A percentile compares a stretch with the other conserved stretches of the same genome.
These are phyloP conservation scores for Blastocystis hominis DNA, from an alignment of 352 stramenopile genomes.

Conservation along the genomic window DNA sequence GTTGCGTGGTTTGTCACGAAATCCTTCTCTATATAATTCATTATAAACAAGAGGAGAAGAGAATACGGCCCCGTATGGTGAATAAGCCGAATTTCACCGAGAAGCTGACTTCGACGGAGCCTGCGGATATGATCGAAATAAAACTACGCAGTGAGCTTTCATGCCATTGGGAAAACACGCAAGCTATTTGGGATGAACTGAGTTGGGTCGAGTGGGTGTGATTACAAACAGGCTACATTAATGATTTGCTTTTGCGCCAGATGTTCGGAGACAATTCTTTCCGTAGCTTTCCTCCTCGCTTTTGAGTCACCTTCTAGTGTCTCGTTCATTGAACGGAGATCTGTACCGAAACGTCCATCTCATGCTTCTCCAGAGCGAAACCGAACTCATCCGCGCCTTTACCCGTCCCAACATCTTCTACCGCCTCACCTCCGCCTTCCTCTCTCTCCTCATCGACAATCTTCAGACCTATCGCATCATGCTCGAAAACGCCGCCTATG, in stretches of 20 bases:
- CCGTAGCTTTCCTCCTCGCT: not conserved
- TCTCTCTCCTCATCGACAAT: not conserved
- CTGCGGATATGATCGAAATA: not conserved
- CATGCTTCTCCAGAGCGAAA: conserved; percentile 1
- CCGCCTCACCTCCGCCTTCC: not conserved
- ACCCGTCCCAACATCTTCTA: not conserved
- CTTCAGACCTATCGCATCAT: conserved; percentile 6
- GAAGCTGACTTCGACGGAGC: not conserved
- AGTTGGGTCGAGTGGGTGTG: not conserved
- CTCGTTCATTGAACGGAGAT: conserved; percentile 3
- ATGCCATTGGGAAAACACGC: not conserved
- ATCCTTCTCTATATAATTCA: not conserved
- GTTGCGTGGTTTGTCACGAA: not conserved
- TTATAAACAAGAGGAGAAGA: not conserved
- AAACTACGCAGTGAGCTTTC: not conserved
- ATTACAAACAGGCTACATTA: conserved; percentile 5
- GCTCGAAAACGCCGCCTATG: conserved; percentile 30
- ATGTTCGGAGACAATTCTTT: not conserved
- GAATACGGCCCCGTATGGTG: not conserved
- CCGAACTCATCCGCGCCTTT: not conserved
- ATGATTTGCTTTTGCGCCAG: not conserved
- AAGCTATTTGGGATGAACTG: not conserved
- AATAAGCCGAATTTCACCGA: not conserved
- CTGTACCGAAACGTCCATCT: not conserved
- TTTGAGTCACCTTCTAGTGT: not conserved